Base-by-base conservation (phyloP, 345 rosid genomes). In the Pelargonium nanum region DNA sequence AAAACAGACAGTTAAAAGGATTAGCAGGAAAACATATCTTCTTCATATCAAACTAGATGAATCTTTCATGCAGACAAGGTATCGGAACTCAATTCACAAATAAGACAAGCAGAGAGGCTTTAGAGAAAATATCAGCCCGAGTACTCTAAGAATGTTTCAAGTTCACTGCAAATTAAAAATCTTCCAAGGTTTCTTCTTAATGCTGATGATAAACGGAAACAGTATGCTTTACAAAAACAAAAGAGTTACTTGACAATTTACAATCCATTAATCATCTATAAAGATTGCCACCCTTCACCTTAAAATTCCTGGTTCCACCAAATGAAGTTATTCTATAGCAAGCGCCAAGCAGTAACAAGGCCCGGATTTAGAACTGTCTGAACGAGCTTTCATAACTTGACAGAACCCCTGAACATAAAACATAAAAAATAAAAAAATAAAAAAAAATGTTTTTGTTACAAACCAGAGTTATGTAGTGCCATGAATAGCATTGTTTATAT, bases 161-260 rank as follows among this genome's bases (percentile, higher is more conserved):
- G 48, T 40, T 40, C 48, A 40, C 48, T 40, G 9, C 48, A 40
- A 9, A 40, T 0, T 6, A 12, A 52, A 52, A 52, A n/a, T 52
- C 62, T 30, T 12, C 4, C 8, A 23, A 22, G 6, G 40, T 51
- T 52, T 52, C 64, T 65, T 62, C 68, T 65, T 48, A 52, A 60
- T 40, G 69, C 6, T 56, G 44, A 28, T 55, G 24, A 24, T 17
- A 61, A 60, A 67, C 5, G 16, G n/a, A 30, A 66, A 61, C 34
- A 52, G 24, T 48, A 61, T 28, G 60, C 66, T 77, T 74, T 72
- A 77, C 81, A 72, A 61, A 69, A 62, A 57, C 61, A 59, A 55
- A 68, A 67, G 53, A n/a, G n/a, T n/a, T 53, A 48, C 65, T 57
- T 19, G 55, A 68, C 66, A 54, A 66, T 70, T 70, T 68, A 72